phyloP scores from a whole-genome alignment of 2,329 filamentous ascomycete genomes.

The Tolypocladium album region DNA sequence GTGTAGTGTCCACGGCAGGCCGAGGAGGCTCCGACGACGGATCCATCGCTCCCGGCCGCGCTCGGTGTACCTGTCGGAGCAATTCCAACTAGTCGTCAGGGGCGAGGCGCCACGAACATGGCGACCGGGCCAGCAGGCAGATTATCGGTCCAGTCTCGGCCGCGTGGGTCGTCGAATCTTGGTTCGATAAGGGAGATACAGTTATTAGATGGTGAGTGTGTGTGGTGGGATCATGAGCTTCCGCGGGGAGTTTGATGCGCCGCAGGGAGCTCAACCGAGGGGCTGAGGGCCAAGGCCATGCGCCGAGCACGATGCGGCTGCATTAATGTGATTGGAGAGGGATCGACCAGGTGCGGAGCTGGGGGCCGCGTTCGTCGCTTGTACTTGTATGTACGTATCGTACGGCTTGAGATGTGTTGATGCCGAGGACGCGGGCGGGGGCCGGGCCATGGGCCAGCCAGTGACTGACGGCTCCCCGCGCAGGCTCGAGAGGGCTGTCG shows the following conservation, averaged over 20 bases:
- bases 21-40: slow-evolving; percentile 22
- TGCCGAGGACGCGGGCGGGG: neutral
- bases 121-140: neutral
- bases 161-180: neutral
- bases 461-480: neutral
- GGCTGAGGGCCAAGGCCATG: neutral
- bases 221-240: neutral
- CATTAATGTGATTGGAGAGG: slow-evolving; percentile 1
- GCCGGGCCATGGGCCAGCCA: neutral
- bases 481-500: neutral
- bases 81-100: slow-evolving; percentile 1
- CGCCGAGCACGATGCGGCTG: slow-evolving; percentile 1
- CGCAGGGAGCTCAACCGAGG: neutral
- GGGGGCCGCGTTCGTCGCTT: neutral
- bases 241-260: neutral
- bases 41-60: slow-evolving; percentile 11
- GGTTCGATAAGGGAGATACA: neutral
- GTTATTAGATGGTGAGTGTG: neutral
- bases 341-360: neutral
- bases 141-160: neutral
- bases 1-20: slow-evolving; percentile 9
- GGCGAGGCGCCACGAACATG: slow-evolving; percentile 5
- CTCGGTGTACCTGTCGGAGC: slow-evolving; percentile 5
- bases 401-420: neutral
- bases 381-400: neutral